Evolutionary conservation across 495 filamentous ascomycete species (phyloP), one percentile per base, ranked within the genome.

Genomic region (Bacidia rubella): DNA sequence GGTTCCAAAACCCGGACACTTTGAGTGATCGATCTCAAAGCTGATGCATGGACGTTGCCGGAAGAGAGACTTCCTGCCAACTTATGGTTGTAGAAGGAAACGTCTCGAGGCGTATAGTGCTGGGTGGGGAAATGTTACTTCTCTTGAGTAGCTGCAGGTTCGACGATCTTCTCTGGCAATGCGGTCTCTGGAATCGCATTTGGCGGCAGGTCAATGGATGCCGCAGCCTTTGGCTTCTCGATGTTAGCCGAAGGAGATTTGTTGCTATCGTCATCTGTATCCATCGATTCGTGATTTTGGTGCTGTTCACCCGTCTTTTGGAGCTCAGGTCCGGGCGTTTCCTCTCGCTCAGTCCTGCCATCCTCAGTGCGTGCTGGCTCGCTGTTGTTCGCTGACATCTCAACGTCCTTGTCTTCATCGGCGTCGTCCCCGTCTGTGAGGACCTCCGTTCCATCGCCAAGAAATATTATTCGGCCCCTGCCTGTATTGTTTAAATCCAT

Each of bases 381-480:
- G 19, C 58, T 63, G 49, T 70, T 75, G 60, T 69, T 70, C 45
- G 77, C 76, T 65, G 82, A 78, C 57, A 71, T 74, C 49, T 68
- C 67, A 26, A 75, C 57, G 56, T 90, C 90, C 65, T 85, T 85
- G 56, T 92, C 85, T 65, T 93, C 86, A 53, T 88, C 87, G 49
- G 79, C 75, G 58, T 96, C 90, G 61, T 88, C 82, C 54, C 85
- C 83, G 60, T 87, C 89, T 40, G 85, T 85, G 50, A 88, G 68
- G 57, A 92, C 74, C 71, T 95, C 89, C 53, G 86, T 92, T 57
- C 90, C 92, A 72, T 97, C 88, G 35, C 92, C 89, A 38, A 98
- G 75, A 62, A 95, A 80, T 63, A 97, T 97, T 63, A 97, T 88
- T 52, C 90, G 80, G 42, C 86, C 85, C 60, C 78, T 76, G 52